Evolutionary conservation across 139 green algal genomes (phyloP), one percentile per base, ranked within the genome.

Genomic region (Haematococcus lacustris): DNA sequence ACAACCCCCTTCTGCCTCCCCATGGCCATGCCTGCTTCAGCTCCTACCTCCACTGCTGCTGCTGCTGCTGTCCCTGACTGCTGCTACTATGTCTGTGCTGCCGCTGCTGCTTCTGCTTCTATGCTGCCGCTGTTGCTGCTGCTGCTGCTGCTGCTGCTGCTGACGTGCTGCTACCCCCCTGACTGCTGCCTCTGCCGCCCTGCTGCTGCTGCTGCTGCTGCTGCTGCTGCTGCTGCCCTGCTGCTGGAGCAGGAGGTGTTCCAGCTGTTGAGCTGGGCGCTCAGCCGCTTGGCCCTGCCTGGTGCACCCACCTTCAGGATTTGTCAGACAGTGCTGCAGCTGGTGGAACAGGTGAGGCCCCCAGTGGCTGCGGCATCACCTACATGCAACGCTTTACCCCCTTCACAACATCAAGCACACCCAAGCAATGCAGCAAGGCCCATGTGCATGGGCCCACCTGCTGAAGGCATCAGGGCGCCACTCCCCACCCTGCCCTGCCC

Each of bases 201-300:
- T n/a, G n/a, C n/a, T n/a, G n/a, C n/a, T n/a, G n/a, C n/a, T n/a
- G n/a, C n/a, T n/a, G n/a, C n/a, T n/a, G n/a, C n/a, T n/a, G n/a
- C n/a, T n/a, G n/a, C n/a, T n/a, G n/a, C n/a, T n/a, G n/a, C n/a
- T n/a, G n/a, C n/a, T n/a, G n/a, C n/a, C n/a, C n/a, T n/a, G n/a
- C n/a, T n/a, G n/a, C n/a, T n/a, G n/a, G n/a, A n/a, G 66, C 83
- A 91, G 87, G 73, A 68, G 21, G 59, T 90, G 1, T 89, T 89
- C 51, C 51, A 70, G 33, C 71, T 93, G 40, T 63, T 93, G 33
- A 65, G 85, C 23, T 74, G 53, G 38, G 79, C 76, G 1, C 80
- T 90, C 32, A 38, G 73, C 5, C 84, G 76, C 61, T 73, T 93
- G 51, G 72, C 75, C 13, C 77, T 88, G 43, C 66, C 76, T 2